These are phyloP conservation scores for Ceratocystis lukuohia DNA, from an alignment of 2,329 filamentous ascomycete species.

Conservation along the genomic window DNA sequence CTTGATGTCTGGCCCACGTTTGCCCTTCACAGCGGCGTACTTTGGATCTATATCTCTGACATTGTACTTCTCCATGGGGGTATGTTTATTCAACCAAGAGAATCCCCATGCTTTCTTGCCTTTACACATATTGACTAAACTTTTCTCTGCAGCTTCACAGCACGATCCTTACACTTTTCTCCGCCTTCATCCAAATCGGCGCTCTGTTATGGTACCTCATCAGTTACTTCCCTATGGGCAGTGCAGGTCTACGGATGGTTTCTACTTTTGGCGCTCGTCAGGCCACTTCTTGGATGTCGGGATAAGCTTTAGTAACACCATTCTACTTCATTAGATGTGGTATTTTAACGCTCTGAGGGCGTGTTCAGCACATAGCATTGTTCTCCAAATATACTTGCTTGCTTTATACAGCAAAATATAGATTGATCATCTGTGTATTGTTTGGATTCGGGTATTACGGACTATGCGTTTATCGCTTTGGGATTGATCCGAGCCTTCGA, in stretches of 20 bases:
- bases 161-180: slow-evolving; percentile 72
- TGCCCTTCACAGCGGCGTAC: slow-evolving; percentile 89
- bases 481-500: too few species aligned
- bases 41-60: slow-evolving; percentile 87
- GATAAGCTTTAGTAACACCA: slow-evolving; percentile 32
- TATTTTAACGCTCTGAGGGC: too few species aligned
- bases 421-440: too few species aligned
- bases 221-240: slow-evolving; percentile 97
- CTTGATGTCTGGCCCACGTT: slow-evolving; percentile 65
- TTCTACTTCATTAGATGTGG: too few species aligned
- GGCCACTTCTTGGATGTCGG: slow-evolving; percentile 77
- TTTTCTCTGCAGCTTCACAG: slow-evolving; percentile 52
- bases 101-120: not conserved
- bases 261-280: slow-evolving; percentile 74
- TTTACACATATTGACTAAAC: not conserved
- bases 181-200: slow-evolving; percentile 69
- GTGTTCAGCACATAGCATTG: too few species aligned
- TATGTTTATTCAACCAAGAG: slow-evolving; percentile 40
- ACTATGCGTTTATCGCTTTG: too few species aligned
- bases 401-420: too few species aligned
- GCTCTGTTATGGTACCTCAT: slow-evolving; percentile 85
- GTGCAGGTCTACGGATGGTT: slow-evolving; percentile 71
- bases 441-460: too few species aligned
- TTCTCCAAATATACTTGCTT: too few species aligned
- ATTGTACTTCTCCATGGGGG: slow-evolving; percentile 81